These are phyloP conservation scores for Neurospora tetraspora DNA, from an alignment of 495 filamentous ascomycete species.

Conservation along the genomic window DNA sequence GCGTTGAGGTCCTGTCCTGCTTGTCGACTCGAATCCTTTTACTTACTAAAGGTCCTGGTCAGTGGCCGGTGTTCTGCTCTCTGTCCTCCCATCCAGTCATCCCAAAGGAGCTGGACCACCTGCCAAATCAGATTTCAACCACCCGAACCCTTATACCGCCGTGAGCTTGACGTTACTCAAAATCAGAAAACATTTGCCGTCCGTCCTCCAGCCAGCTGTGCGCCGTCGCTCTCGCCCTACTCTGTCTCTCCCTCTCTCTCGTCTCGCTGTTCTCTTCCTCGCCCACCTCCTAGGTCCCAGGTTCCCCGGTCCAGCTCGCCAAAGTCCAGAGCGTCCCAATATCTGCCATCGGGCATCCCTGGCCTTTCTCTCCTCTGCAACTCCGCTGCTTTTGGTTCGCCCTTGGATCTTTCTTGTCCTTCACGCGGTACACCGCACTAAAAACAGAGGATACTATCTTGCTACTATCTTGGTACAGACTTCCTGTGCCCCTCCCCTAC, in stretches of 20 bases:
- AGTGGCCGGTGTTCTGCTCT: neutral
- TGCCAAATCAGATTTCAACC: neutral
- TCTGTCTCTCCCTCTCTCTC: neutral
- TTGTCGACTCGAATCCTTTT: neutral
- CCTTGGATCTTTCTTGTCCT: constrained; percentile 5
- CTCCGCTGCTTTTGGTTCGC: neutral
- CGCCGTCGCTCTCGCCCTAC: neutral
- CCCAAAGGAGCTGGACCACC: neutral
- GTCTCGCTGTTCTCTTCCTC: neutral
- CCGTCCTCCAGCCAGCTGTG: neutral
- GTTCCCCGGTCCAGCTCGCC: neutral
- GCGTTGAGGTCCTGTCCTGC: neutral
- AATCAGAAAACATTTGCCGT: neutral
- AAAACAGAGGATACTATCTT: neutral
- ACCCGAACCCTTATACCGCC: neutral
- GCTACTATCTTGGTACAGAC: constrained; percentile 3
- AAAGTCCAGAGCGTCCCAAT: neutral
- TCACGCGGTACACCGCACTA: neutral
- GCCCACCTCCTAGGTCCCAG: neutral
- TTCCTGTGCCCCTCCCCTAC: constrained; percentile 3
- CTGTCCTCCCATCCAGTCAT: neutral
- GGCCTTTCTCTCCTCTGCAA: neutral
- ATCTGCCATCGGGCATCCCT: neutral
- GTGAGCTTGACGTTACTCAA: neutral
- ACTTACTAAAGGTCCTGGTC: neutral